Conservation (phyloP, 2,329 filamentous ascomycete genomes). For the Botrytis squamosa region DNA sequence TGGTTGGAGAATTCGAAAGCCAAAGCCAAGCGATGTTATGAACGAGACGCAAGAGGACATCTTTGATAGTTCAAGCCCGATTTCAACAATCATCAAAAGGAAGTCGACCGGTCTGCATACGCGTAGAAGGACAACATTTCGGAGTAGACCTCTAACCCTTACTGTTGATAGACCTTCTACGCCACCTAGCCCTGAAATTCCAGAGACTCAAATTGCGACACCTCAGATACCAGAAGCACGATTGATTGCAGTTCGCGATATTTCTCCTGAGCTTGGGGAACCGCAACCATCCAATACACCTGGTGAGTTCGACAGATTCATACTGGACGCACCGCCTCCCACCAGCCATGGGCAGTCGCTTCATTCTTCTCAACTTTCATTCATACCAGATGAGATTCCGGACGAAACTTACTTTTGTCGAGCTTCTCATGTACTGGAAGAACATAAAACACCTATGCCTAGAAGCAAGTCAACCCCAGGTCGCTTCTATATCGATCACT, state of each 20-base stretch:
- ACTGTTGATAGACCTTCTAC: neutral
- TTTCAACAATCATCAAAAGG: neutral
- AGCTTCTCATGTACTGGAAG: constrained; percentile 18
- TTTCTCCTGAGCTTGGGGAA: constrained; percentile 13
- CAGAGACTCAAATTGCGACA: neutral
- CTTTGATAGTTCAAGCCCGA: constrained; percentile 22
- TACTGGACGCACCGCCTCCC: neutral
- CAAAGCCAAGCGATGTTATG: constrained; percentile 17
- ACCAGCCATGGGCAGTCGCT: neutral
- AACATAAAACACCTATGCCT: neutral
- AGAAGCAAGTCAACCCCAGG: constrained; percentile 20
- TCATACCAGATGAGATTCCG: neutral
- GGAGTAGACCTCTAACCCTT: constrained; percentile 16
- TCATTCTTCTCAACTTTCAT: constrained; percentile 17
- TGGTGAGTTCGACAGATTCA: neutral
- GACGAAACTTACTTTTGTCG: constrained; percentile 22
- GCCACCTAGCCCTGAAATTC: neutral
- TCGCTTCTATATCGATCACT: neutral
- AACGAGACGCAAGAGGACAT: constrained; percentile 32
- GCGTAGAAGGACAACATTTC: neutral
- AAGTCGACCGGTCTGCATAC: neutral
- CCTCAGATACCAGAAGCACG: constrained; percentile 2
- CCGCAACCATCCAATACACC: neutral
- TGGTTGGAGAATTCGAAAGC: constrained; percentile 26
- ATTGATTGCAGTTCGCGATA: no score